phyloP scores from a whole-genome alignment of 768 basidiomycete genomes.

The Coprinellus micaceus region DNA sequence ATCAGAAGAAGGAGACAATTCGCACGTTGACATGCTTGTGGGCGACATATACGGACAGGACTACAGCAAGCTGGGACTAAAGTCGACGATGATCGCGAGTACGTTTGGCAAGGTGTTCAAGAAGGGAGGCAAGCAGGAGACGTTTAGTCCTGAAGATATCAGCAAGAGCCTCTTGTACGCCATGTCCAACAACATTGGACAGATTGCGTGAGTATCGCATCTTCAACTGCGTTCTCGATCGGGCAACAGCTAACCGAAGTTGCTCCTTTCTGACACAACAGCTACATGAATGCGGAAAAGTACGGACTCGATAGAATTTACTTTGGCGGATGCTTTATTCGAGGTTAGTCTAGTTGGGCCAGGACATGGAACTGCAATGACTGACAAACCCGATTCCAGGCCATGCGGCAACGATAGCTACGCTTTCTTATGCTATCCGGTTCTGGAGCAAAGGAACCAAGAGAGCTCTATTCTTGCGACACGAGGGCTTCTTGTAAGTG shows the following conservation, averaged over 20 bases:
- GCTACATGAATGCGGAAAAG: conserved; percentile 99
- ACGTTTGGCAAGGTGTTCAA: conserved; percentile 99
- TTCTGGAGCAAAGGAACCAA: conserved; percentile 99
- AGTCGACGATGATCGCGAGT: conserved; percentile 96
- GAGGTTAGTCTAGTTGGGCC: conserved; percentile 53
- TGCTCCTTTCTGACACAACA: conserved; percentile 34
- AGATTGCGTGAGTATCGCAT: conserved; percentile 83
- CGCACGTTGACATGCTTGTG: conserved; percentile 95
- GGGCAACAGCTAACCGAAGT: neutral
- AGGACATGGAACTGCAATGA: neutral
- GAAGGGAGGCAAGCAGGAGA: conserved; percentile 74
- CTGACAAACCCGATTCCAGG: conserved; percentile 43
- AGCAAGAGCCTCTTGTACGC: conserved; percentile 93
- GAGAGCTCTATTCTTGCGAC: conserved; percentile 91
- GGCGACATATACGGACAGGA: conserved; percentile 99
- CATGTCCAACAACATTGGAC: conserved; percentile 97
- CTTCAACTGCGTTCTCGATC: conserved; percentile 4
- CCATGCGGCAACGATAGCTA: conserved; percentile 94
- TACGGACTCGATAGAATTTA: conserved; percentile 95
- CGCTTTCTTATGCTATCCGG: conserved; percentile 96
- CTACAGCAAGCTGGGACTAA: conserved; percentile 90
- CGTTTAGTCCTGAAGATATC: conserved; percentile 89
- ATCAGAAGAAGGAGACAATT: conserved; percentile 92
- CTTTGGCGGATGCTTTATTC: conserved; percentile 98
- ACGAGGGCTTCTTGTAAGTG: conserved; percentile 95